Evolutionary conservation across 768 basidiomycete species (phyloP), one percentile per base, ranked within the genome.

Genomic region (Myochromella boudieri): DNA sequence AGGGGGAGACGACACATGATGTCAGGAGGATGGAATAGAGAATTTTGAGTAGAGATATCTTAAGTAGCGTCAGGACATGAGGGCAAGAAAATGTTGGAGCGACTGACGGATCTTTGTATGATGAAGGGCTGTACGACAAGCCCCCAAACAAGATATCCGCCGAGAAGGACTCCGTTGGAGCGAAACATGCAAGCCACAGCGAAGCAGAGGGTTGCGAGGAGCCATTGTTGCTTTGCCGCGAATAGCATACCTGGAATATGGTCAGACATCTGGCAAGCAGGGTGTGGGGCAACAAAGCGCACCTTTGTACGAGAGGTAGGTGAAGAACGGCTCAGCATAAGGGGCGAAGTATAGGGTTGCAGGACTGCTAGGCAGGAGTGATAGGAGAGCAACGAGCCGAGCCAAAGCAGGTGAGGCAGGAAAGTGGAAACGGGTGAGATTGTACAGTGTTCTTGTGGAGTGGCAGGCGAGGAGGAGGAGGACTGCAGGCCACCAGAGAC

Each of bases 241-340:
- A 60, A 75, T 3, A 85, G 61, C 81, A 89, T 85, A 12, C 84
- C 83, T 84, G 47, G 10, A 44, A 42, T 9, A 32, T 21, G 14
- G 29, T 49, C 12, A 34, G 31, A 17, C 21, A 25, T 8, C n/a
- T 15, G 20, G 36, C 2, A 6, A 1, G 14, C 2, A 14, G 53
- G 17, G 27, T 28, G 27, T 15, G 18, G 33, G n/a, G 51, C 52
- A 53, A 37, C 10, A 54, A 50, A 1, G 51, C 69, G 51, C 59
- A 73, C 88, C 91, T 58, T 66, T 71, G 60, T 95, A 95, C 0
- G 91, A 87, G 20, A 88, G 66, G 49, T 80, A 79, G 0, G 94
- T 87, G 64, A 90, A 95, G 63, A 92, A 87, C 0, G 94, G 89
- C 58, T 98, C 95, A 39, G 70, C 82, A 63, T 89, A 95, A 0